These are phyloP conservation scores for Tricholoma hemisulphureum DNA, from an alignment of 768 basidiomycete genomes.

Conservation along the genomic window DNA sequence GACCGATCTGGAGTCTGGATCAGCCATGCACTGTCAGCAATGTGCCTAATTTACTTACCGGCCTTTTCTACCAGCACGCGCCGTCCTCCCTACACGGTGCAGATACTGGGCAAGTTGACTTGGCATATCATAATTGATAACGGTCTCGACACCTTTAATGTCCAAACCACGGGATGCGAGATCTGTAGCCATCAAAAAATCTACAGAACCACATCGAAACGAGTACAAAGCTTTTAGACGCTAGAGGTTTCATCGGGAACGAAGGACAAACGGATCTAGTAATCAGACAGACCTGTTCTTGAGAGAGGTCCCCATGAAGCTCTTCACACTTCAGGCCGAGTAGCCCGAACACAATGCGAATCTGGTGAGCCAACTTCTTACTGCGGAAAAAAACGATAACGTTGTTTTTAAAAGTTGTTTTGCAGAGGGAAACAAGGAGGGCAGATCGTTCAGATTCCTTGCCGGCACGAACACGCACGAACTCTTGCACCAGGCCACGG, in stretches of 20 bases:
- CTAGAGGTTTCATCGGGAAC: conserved; percentile 37
- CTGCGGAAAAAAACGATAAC: conserved; percentile 94
- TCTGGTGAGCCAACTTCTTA: conserved; percentile 96
- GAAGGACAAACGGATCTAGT: conserved; percentile 1
- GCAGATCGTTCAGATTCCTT: conserved; percentile 77
- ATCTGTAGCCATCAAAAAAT: conserved; percentile 95
- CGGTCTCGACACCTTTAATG: conserved; percentile 95
- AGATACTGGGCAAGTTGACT: conserved; percentile 89
- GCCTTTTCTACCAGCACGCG: conserved; percentile 90
- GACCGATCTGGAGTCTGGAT: conserved; percentile 60
- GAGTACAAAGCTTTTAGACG: conserved; percentile 81
- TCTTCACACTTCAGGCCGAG: conserved; percentile 90
- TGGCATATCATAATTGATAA: conserved; percentile 99
- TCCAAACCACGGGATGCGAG: conserved; percentile 93
- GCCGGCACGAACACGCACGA: conserved; percentile 84
- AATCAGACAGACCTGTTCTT: conserved; percentile 74
- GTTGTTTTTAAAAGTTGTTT: conserved; percentile 77
- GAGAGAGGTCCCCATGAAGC: conserved; percentile 91
- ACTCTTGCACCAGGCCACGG: conserved; percentile 86
- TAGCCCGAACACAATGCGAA: conserved; percentile 89
- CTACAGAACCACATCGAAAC: conserved; percentile 86
- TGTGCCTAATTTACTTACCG: conserved; percentile 53
- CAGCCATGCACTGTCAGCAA: conserved; percentile 3
- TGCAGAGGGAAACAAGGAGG: conserved; percentile 79
- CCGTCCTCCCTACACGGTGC: conserved; percentile 96